Evolutionary conservation across 208 protist species (phyloP), one percentile per base, ranked within the genome.

Genomic region (Acanthamoeba lugdunensis): DNA sequence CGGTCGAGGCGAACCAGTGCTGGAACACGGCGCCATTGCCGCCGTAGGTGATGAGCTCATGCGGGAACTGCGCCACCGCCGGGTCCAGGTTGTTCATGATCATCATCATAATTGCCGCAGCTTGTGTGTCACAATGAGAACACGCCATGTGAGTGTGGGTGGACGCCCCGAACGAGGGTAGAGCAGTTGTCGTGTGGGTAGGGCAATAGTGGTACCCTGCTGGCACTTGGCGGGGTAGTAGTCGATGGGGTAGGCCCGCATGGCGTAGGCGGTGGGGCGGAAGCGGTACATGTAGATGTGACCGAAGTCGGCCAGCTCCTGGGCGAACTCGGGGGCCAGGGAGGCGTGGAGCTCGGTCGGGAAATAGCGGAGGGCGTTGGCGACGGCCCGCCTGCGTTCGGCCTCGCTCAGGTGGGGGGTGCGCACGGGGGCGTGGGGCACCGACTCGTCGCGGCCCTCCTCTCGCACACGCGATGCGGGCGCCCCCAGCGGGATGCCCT

Each of bases 241-340:
- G 54, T 87, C 61, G 48, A 97, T 95, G 67, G 97, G 94, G 56
- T 97, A 95, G 25, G 97, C 97, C n/a, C 91, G 85, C 96, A 98
- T 97, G 28, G 94, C 75, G 84, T 97, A 98, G 54, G 96, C 30
- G 33, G 93, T 96, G 52, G 97, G 97, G 65, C 96, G 96, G 71
- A 98, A 97, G 25, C 97, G 87, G 92, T 98, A 98, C 97, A 98
- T 98, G 94, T 98, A 98, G 84, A 98, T 98, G 82, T 98, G 97
- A 21, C 97, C 97, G 91, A 97, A 98, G 8, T 71, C 95, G 37
- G 95, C 85, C 61, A 98, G 79, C 88, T 98, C 97, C 16, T 94
- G 77, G 25, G 91, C 84, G 88, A 98, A 98, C 90, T 98, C 97
- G 37, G 63, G 48, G n/a, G 96, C 97, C 11, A 98, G 95, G 14